Base-by-base conservation (phyloP, 805 yeast genomes). In the Hanseniaspora taiwanica region DNA sequence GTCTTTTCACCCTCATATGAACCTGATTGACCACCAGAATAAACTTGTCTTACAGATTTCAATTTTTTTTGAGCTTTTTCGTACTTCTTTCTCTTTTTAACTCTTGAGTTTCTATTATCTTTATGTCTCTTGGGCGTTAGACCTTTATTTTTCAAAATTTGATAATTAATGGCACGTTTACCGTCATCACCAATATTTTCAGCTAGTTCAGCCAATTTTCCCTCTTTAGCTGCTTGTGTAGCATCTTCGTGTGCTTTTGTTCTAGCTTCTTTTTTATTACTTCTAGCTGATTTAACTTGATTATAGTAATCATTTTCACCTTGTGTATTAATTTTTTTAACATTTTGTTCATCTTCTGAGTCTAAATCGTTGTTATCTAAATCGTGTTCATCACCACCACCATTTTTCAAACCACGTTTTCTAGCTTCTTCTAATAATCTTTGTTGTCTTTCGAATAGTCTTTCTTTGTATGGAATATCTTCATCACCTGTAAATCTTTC, bases 1-100 rank as follows among this genome's bases (percentile, higher is more conserved):
- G 96, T 86, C 66, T 76, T 72, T 60, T 91, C 98, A 63, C 98
- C 98, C 47, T 72, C 79, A 60, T 91, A 91, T 2, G 94, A 78
- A 47, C 85, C 81, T 46, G 74, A 67, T 39, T 74, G 83, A 16
- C 68, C 67, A 37, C 68, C 68, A 50, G 78, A 72, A 68, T 80
- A 86, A n/a, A 86, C 96, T 40, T 83, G 84, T 60, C 95, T 80
- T 48, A 83, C 81, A 40, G 94, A 81, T 56, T 78, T 78, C 62
- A 91, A 79, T 61, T 85, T 85, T 84, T 85, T 89, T 67, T 85
- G 78, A 21, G 98, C 98, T 59, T 74, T 71, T 48, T 85, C 97
- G 67, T 82, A 91, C 75, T 84, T 84, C 77, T 78, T 83, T 71
- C 98, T 81, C 93, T 89, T 91, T 72, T 91, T 91, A 53, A 91